Evolutionary conservation across 1,284 basidiomycete species (phyloP), one percentile per base, ranked within the genome.

Genomic region (Salmacisia buchloeana): DNA sequence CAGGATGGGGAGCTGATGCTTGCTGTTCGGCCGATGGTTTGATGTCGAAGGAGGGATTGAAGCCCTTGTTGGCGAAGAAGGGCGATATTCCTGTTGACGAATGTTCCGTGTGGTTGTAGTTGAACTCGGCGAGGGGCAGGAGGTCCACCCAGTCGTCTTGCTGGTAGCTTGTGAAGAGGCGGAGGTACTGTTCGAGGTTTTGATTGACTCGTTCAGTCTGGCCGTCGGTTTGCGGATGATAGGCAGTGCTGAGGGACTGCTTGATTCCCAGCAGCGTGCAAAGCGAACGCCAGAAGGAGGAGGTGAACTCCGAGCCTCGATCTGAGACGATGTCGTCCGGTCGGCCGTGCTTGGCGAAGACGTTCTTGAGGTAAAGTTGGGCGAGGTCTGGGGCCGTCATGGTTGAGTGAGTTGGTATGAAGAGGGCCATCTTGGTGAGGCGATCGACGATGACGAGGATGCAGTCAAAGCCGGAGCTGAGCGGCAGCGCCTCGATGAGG

Each of bases 401-500:
- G 2, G 64, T 72, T 4, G 76, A 77, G 0, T 45, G 65, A 85
- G 61, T 87, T 86, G 69, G 93, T 91, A 80, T 80, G 64, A 81
- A 67, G 54, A 79, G 69, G 23, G 63, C 66, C 64, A 67, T 61
- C 71, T 82, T 83, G 0, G 75, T 80, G 13, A 83, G 75, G 0
- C 67, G 57, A 60, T 84, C 81, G 0, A 83, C 77, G 0, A 83
- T 61, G 0, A 81, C 80, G 0, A 83, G 60, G 34, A 85, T 80
- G 0, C 81, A 62, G 60, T 84, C 70, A 35, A 69, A 80, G 0
- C 81, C 82, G 13, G 78, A 25, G 0, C 71, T 79, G 3, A 62
- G 38, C 0, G 82, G 83, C 0, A 84, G 72, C 2, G 77, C 67
- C 0, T 70, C 74, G 59, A 84, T 82, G 61, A 83, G 78, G 65